Base-by-base conservation (phyloP, 2,329 filamentous ascomycete species). In the Claviceps cyperi region DNA sequence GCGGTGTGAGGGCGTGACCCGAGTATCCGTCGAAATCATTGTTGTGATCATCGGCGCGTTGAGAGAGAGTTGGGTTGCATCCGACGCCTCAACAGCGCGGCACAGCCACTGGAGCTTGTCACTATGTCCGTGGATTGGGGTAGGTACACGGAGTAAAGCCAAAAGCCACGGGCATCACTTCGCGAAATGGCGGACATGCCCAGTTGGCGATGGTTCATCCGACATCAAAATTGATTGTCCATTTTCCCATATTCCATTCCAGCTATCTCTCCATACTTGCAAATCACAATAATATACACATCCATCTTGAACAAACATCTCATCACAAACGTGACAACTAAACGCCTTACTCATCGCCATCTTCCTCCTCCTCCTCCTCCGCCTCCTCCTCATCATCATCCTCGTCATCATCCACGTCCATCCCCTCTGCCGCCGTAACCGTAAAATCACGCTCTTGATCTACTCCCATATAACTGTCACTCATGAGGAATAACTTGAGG, bases 391-490 rank as follows among this genome's bases (percentile, higher is more conserved):
- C 43, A 3, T 45, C 43, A 1, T 46, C 43, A 2, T 46, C 43
- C 1, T 46, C 43, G 0, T 90, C 86, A 45, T 86, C 84, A 65
- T 95, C 90, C 61, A 96, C 87, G 51, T 97, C 92, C 86, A 92
- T 94, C 5, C 88, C 88, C 67, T 98, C 92, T 1, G 83, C 86
- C 28, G 86, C 92, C 49, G 78, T 83, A 43, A 98, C 81, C 51
- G 79, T 83, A 65, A 98, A 97, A 5, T 81, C 80, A 50, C 90
- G 87, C 62, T 94, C 94, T 69, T 98, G 92, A 69, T 98, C 94
- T 49, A 98, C 89, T 24, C 92, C 92, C 37, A 96, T 78, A 66
- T 98, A 98, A 66, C 86, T 91, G 69, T 98, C 92, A 64, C 90
- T 92, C 84, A 98, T 96, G 64, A 98, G 72, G 69, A 87, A 95